A percentile compares a stretch with the other conserved stretches of the same genome.
Conservation (phyloP, 225 moss, liverwort and hornwort genomes). For the Ulota crispa region DNA sequence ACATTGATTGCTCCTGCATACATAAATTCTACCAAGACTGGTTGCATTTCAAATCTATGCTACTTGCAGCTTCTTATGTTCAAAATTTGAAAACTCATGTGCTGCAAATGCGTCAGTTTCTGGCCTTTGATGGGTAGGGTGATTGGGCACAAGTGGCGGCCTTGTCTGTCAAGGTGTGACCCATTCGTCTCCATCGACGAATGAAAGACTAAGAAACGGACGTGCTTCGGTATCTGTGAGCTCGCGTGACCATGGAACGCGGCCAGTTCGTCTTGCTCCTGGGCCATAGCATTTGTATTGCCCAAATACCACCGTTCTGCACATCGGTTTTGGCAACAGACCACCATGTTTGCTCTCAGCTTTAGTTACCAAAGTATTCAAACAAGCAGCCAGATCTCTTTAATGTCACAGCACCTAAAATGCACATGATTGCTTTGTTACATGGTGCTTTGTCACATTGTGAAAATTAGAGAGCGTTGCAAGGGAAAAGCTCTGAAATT, state of each 20-base stretch:
- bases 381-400: not conserved
- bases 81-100: not conserved
- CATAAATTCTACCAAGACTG: not conserved
- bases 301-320: constrained; percentile 47
- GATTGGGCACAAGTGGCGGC: not conserved
- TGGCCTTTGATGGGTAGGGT: not conserved
- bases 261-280: constrained; percentile 21
- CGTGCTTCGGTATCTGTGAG: constrained; percentile 36
- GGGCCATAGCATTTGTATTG: constrained; percentile 58
- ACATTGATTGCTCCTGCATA: not conserved
- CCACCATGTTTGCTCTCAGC: not conserved
- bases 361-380: not conserved
- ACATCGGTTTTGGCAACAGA: not conserved
- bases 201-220: constrained; percentile 49
- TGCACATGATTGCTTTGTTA: not conserved
- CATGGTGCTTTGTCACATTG: not conserved
- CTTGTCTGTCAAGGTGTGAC: constrained; percentile 9
- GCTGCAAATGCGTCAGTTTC: not conserved
- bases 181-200: constrained; percentile 51
- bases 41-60: not conserved
- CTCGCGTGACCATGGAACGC: constrained; percentile 55
- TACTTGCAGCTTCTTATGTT: not conserved
- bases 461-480: not conserved
- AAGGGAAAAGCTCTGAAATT: not conserved
- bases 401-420: not conserved